Evolutionary conservation across 2,329 filamentous ascomycete genomes (phyloP).

Genomic region (Fusarium piperis): DNA sequence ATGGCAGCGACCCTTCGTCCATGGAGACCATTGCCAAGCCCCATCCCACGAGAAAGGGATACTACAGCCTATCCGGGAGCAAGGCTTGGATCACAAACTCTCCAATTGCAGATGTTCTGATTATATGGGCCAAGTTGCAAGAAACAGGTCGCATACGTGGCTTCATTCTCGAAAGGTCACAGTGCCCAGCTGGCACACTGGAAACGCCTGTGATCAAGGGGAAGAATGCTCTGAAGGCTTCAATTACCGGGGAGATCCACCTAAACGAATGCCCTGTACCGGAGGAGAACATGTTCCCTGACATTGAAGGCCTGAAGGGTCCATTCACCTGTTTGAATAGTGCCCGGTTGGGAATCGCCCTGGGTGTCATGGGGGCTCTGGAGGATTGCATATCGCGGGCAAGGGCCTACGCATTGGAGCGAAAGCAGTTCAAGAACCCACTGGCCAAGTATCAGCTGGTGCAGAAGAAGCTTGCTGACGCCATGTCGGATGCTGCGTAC

Average conservation of each 20-base stretch:
- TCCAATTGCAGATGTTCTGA: slow-evolving; percentile 83
- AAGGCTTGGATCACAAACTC: slow-evolving; percentile 98
- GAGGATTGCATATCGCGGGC: slow-evolving; percentile 91
- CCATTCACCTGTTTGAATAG: slow-evolving; percentile 96
- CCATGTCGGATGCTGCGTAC: slow-evolving; percentile 87
- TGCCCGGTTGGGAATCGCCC: slow-evolving; percentile 90
- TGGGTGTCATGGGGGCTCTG: slow-evolving; percentile 91
- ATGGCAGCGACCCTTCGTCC: slow-evolving; percentile 88
- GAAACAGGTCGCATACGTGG: slow-evolving; percentile 95
- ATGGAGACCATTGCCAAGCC: slow-evolving; percentile 87
- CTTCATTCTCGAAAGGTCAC: slow-evolving; percentile 84
- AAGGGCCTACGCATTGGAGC: slow-evolving; percentile 84
- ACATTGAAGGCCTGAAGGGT: slow-evolving; percentile 84
- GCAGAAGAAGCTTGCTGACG: slow-evolving; percentile 96
- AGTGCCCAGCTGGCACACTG: slow-evolving; percentile 86
- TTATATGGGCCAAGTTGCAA: slow-evolving; percentile 93
- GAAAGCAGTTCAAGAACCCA: slow-evolving; percentile 94
- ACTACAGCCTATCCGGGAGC: slow-evolving; percentile 78
- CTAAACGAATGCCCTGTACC: slow-evolving; percentile 89
- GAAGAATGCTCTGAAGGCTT: slow-evolving; percentile 92
- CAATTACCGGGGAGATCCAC: slow-evolving; percentile 97
- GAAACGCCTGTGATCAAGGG: slow-evolving; percentile 92
- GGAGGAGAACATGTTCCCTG: slow-evolving; percentile 93
- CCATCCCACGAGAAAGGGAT: slow-evolving; percentile 84
- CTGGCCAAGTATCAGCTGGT: slow-evolving; percentile 95